Evolutionary conservation across 805 yeast genomes (phyloP).

Genomic region (Grigorovia transvaalensis): DNA sequence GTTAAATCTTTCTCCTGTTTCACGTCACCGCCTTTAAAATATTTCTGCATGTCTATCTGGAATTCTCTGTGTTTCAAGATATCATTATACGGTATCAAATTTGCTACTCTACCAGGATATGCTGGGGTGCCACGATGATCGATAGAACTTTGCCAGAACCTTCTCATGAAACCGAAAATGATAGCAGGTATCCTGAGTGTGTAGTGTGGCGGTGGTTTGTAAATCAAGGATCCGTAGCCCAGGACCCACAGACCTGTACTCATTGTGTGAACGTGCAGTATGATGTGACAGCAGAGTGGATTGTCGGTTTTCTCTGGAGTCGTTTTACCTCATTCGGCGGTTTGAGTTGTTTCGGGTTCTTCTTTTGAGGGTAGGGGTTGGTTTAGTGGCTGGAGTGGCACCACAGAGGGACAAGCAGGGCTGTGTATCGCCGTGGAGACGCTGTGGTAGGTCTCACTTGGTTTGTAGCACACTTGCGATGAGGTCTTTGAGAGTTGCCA

Average conservation of each 20-base stretch:
- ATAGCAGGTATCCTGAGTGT: conserved; percentile 59
- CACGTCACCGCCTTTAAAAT: conserved; percentile 1
- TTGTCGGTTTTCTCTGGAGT: no score
- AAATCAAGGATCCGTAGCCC: conserved; percentile 83
- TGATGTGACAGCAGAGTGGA: no score
- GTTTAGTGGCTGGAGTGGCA: no score
- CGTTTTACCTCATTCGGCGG: no score
- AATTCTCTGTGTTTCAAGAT: conserved; percentile 34
- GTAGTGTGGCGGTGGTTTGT: conserved; percentile 78
- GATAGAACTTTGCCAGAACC: conserved; percentile 86
- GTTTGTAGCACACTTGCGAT: no score
- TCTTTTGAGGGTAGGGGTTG: no score
- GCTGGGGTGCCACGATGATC: conserved; percentile 88
- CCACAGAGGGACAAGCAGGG: no score
- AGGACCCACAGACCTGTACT: conserved; percentile 53
- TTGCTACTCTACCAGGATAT: conserved; percentile 82
- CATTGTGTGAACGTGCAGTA: neutral
- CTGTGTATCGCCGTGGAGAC: no score
- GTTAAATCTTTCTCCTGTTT: conserved; percentile 34
- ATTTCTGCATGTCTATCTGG: conserved; percentile 32
- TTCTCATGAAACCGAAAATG: conserved; percentile 61
- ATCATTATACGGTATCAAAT: conserved; percentile 54
- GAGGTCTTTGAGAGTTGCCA: no score
- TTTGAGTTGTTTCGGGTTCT: no score
- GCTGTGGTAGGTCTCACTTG: no score